Percentiles rank a stretch among this genome's conserved stretches.
Conservation (phyloP, 2,329 filamentous ascomycete genomes). For the Monosporascus cannonballus region DNA sequence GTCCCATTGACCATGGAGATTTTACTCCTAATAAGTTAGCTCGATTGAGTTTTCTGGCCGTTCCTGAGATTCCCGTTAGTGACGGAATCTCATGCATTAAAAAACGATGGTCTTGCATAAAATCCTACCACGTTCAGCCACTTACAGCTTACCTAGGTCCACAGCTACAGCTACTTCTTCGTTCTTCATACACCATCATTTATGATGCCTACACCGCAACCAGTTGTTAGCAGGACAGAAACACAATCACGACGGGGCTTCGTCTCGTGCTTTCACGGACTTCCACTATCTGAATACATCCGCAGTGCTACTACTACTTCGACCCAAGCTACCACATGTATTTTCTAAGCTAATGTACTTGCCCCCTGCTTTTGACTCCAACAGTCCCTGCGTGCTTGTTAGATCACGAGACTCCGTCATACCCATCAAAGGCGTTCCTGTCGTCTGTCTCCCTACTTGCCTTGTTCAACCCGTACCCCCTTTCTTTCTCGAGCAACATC, state of each 20-base stretch:
- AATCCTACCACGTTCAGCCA: background rate
- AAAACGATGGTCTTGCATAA: background rate
- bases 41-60: slow-evolving; percentile 5
- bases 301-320: too few relatives aligned
- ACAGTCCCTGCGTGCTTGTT: background rate
- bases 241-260: too few relatives aligned
- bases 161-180: background rate
- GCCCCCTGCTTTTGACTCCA: background rate
- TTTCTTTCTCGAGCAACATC: too few relatives aligned
- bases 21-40: background rate
- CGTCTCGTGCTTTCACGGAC: too few relatives aligned
- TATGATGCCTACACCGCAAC: too few relatives aligned
- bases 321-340: background rate
- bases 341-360: background rate
- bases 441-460: background rate
- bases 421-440: background rate
- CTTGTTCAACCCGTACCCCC: background rate
- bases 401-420: background rate
- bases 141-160: background rate
- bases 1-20: too few relatives aligned
- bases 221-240: too few relatives aligned
- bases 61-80: slow-evolving; percentile 20
- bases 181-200: background rate
- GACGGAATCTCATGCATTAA: slow-evolving; percentile 24
- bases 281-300: too few relatives aligned